These are phyloP conservation scores for Lentinula detonsa DNA, from an alignment of 768 basidiomycete genomes.

Conservation along the genomic window DNA sequence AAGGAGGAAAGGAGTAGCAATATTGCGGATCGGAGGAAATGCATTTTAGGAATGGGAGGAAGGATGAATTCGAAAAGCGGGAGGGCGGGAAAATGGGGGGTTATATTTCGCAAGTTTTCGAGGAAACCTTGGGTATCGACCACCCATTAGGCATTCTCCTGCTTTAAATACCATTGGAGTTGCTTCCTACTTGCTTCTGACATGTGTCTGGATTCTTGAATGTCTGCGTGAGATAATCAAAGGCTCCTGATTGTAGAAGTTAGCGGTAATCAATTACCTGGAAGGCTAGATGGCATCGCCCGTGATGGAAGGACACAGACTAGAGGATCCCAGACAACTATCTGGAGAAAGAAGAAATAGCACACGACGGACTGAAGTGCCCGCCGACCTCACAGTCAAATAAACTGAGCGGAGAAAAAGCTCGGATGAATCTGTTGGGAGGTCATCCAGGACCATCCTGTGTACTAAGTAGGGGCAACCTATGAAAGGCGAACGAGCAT, in stretches of 20 bases:
- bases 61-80: background rate
- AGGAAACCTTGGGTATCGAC: background rate
- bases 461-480: background rate
- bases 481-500: background rate
- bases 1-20: background rate
- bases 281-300: background rate
- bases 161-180: background rate
- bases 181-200: background rate
- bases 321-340: background rate
- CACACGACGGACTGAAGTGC: background rate
- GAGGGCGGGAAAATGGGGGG: background rate
- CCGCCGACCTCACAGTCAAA: background rate
- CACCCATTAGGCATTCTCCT: background rate
- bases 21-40: background rate
- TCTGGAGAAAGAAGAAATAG: background rate
- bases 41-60: background rate
- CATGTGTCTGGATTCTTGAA: background rate
- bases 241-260: background rate
- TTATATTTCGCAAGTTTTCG: background rate
- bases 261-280: background rate
- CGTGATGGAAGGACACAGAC: conserved; percentile 1
- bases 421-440: background rate
- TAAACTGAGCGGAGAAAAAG: background rate
- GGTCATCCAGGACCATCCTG: no score
- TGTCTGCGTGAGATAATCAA: background rate